Evolutionary conservation across 2,329 filamentous ascomycete genomes (phyloP).

Genomic region (Biscogniauxia mediterranea): DNA sequence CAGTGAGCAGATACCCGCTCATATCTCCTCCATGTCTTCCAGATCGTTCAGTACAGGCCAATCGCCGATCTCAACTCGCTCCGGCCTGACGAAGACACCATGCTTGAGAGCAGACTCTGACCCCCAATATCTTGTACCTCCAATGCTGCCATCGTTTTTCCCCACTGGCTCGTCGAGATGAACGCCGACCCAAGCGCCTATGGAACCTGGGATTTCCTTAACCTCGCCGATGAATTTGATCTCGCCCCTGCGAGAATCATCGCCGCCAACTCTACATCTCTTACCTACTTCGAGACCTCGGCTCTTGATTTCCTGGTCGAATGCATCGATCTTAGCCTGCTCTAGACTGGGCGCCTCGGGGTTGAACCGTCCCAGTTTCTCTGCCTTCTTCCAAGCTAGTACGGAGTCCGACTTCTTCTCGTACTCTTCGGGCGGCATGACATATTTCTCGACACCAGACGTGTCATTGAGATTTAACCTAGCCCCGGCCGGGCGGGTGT

Average conservation of each 20-base stretch:
- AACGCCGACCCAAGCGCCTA: constrained; percentile 70
- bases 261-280: constrained; percentile 63
- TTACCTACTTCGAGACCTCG: constrained; percentile 64
- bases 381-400: constrained; percentile 90
- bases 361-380: constrained; percentile 95
- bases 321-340: constrained; percentile 67
- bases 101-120: constrained; percentile 62
- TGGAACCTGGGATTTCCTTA: constrained; percentile 66
- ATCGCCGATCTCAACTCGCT: constrained; percentile 74
- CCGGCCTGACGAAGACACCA: constrained; percentile 76
- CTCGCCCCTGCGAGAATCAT: constrained; percentile 67
- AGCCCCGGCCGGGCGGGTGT: constrained; percentile 72
- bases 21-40: constrained; percentile 76
- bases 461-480: constrained; percentile 80
- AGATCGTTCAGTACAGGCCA: constrained; percentile 69
- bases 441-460: constrained; percentile 82
- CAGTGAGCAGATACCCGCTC: constrained; percentile 21
- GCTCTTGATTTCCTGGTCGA: constrained; percentile 66
- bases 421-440: constrained; percentile 83
- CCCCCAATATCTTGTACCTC: constrained; percentile 68
- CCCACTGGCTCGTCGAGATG: constrained; percentile 76
- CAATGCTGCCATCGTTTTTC: constrained; percentile 77
- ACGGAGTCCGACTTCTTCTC: constrained; percentile 84
- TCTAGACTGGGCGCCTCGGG: constrained; percentile 75
- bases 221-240: constrained; percentile 73